These are phyloP conservation scores for Ceratobasidium sp. DNA, from an alignment of 1,284 basidiomycete genomes.

Conservation along the genomic window DNA sequence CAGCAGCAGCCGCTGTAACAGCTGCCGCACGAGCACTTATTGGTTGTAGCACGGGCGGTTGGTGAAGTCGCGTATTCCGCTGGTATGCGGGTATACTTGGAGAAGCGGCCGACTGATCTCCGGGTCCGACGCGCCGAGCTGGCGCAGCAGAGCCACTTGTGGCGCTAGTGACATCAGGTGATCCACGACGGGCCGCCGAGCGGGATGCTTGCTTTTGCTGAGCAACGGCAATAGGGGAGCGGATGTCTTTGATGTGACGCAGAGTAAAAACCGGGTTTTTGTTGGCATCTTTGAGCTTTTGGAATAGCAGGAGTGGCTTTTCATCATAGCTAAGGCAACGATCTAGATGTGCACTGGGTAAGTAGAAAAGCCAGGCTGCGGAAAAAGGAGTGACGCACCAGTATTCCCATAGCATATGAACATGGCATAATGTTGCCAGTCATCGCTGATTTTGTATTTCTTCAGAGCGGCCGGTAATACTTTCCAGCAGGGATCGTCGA, in stretches of 20 bases:
- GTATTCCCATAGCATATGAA: constrained; percentile 97
- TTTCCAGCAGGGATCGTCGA: constrained; percentile 98
- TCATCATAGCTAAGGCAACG: constrained; percentile 98
- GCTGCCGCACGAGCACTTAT: constrained; percentile 49
- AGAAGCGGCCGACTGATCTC: constrained; percentile 32
- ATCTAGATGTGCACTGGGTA: constrained; percentile 66
- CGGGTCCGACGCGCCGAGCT: constrained; percentile 2
- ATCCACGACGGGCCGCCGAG: constrained; percentile 21
- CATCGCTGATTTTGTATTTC: constrained; percentile 99
- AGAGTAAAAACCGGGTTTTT: constrained; percentile 99
- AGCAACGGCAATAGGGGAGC: constrained; percentile 94
- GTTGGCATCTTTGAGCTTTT: constrained; percentile 96
- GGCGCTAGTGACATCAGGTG: constrained; percentile 20
- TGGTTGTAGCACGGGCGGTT: constrained; percentile 56
- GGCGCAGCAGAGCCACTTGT: not conserved
- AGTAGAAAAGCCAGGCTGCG: constrained; percentile 18
- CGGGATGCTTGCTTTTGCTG: constrained; percentile 92
- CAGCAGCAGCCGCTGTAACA: constrained; percentile 47
- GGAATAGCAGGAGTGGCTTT: constrained; percentile 96
- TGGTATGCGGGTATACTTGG: constrained; percentile 48
- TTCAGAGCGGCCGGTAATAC: constrained; percentile 97
- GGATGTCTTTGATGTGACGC: constrained; percentile 97
- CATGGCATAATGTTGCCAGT: constrained; percentile 99
- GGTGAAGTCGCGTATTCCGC: constrained; percentile 54
- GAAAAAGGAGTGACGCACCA: constrained; percentile 64